Conservation (phyloP, 345 rosid genomes). For the Abelmoschus esculentus region DNA sequence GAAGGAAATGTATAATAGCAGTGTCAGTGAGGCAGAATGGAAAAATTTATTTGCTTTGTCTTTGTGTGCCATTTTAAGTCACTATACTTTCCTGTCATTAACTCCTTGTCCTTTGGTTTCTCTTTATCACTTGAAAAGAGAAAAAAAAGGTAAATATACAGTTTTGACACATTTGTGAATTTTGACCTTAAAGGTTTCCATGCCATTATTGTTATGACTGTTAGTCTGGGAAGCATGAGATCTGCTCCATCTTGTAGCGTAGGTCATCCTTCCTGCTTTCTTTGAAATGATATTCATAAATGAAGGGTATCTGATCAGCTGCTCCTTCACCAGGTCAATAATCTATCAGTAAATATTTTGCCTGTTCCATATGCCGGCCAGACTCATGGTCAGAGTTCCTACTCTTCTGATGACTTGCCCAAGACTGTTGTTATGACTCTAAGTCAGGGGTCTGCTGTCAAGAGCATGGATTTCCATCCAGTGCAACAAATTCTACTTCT, state of each 20-base stretch:
- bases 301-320: slow-evolving; percentile 7
- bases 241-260: slow-evolving; percentile 3
- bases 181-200: background rate
- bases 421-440: slow-evolving; percentile 52
- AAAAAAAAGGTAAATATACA: background rate
- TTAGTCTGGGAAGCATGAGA: background rate
- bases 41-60: background rate
- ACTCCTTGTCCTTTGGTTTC: background rate
- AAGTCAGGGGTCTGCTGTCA: slow-evolving; percentile 61
- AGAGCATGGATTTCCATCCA: slow-evolving; percentile 93
- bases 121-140: background rate
- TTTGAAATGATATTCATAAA: background rate
- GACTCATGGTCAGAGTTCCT: slow-evolving; percentile 65
- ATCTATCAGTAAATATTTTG: slow-evolving; percentile 60
- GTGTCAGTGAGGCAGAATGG: background rate
- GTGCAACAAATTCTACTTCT: slow-evolving; percentile 68
- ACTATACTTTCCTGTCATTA: background rate
- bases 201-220: background rate
- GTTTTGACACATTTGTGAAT: background rate
- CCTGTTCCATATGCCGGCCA: slow-evolving; percentile 55
- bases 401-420: slow-evolving; percentile 76
- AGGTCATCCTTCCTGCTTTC: slow-evolving; percentile 2
- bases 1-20: background rate
- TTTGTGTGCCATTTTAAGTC: background rate
- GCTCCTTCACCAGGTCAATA: slow-evolving; percentile 44